Base-by-base conservation (phyloP, 805 yeast species). In the Candida nitratophila region DNA sequence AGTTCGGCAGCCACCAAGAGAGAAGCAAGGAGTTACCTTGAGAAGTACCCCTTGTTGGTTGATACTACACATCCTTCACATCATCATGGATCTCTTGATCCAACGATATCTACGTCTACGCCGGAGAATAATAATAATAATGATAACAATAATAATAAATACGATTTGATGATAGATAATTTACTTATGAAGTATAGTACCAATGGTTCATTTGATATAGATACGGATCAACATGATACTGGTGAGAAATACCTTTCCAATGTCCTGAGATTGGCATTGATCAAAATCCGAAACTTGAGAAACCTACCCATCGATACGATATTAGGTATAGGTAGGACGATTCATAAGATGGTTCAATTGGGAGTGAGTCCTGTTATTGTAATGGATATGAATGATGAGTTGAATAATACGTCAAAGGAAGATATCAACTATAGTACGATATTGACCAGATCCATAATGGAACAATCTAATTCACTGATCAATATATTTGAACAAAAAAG, bases 1-100 rank as follows among this genome's bases (percentile, higher is more conserved):
- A 83, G 83, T 55, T 82, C 96, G 1, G 86, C 97, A 4, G 95
- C 97, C 6, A 91, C 98, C 1, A 90, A 88, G 60, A 71, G 99
- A 47, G 98, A 91, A 57, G 96, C 96, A 5, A 74, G 78, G 49
- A 84, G 83, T 50, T 91, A 90, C 57, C 65, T 91, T 39, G 69
- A 77, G 31, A 86, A 83, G 56, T 91, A 90, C 57, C 74, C 78
- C 39, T 62, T 71, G n/a, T 53, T 66, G 29, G 56, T 60, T 32
- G 61, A 59, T 29, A 60, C n/a, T n/a, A n/a, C 61, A 37, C 53
- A 58, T 43, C 22, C 29, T 4, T 11, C 24, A 7, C 9, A 27
- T 7, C 16, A 16, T 10, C n/a, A 27, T 16, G 32, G 21, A 10
- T 31, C 12, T 6, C 17, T 9, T 6, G 15, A 24, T 24, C 29